These are phyloP conservation scores for Protomyces lactucae-debilis DNA, from an alignment of 1,139 yeast genomes.

Conservation along the genomic window DNA sequence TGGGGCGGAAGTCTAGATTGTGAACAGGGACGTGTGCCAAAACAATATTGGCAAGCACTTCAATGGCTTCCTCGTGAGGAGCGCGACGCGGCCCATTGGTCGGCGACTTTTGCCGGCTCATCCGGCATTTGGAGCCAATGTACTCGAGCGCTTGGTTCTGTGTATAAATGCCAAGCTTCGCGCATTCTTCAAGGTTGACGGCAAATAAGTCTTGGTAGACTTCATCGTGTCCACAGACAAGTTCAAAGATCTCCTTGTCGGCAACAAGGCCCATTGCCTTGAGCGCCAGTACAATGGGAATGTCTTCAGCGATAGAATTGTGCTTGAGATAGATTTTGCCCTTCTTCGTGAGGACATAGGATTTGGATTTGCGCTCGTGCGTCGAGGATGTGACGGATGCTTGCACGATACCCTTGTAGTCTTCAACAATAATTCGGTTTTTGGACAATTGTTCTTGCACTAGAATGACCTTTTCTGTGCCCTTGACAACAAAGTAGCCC, in stretches of 20 bases:
- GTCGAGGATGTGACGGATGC: constrained; percentile 97
- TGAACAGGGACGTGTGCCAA: constrained; percentile 90
- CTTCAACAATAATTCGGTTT: constrained; percentile 95
- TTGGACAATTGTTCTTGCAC: constrained; percentile 96
- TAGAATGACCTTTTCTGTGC: constrained; percentile 93
- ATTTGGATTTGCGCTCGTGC: constrained; percentile 94
- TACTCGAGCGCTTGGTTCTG: constrained; percentile 92
- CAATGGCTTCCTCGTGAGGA: constrained; percentile 88
- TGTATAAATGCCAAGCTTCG: constrained; percentile 76
- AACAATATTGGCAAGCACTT: constrained; percentile 92
- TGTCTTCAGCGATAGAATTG: constrained; percentile 89
- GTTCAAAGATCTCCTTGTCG: constrained; percentile 86
- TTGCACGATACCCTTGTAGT: constrained; percentile 88
- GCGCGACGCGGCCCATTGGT: constrained; percentile 75
- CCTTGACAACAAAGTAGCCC: constrained; percentile 95
- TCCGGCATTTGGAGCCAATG: constrained; percentile 84
- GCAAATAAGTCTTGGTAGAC: constrained; percentile 87
- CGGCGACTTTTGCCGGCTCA: constrained; percentile 9
- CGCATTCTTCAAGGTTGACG: constrained; percentile 89
- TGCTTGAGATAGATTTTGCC: constrained; percentile 87
- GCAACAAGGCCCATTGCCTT: constrained; percentile 95
- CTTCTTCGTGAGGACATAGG: constrained; percentile 88
- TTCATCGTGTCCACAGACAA: constrained; percentile 87
- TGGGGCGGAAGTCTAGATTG: constrained; percentile 84
- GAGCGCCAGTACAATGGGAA: constrained; percentile 85